These are phyloP conservation scores for Gastrolobium villosum DNA, from an alignment of 306 rosid genomes.

Conservation along the genomic window DNA sequence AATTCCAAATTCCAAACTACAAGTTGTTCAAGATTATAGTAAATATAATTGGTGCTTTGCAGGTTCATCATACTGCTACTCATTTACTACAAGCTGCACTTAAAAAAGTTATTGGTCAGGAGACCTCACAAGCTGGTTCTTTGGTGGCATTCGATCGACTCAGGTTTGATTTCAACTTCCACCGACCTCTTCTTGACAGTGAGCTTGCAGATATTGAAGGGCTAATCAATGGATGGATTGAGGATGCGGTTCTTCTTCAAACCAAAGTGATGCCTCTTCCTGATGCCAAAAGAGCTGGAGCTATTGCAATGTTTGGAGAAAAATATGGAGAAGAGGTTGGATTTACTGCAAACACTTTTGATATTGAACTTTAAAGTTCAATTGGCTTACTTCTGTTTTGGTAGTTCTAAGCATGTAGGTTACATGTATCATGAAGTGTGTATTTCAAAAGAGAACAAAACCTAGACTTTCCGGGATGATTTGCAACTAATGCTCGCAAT, in stretches of 20 bases:
- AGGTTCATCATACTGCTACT: conserved; percentile 99
- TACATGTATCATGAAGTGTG: conserved; percentile 26
- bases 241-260: conserved; percentile 76
- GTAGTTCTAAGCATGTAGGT: conserved; percentile 34
- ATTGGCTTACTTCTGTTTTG: conserved; percentile 37
- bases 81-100: conserved; percentile 98
- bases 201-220: conserved; percentile 81
- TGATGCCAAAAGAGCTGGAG: conserved; percentile 92
- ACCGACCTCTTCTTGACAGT: conserved; percentile 70
- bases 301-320: conserved; percentile 98
- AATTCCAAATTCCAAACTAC: conserved; percentile 31
- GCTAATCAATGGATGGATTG: conserved; percentile 84
- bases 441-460: conserved; percentile 24
- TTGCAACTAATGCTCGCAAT: conserved; percentile 13
- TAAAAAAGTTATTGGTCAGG: conserved; percentile 80
- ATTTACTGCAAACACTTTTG: conserved; percentile 40
- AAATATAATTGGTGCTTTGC: conserved; percentile 45
- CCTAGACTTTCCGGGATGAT: conserved; percentile 29
- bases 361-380: conserved; percentile 37
- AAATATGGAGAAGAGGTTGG: conserved; percentile 93
- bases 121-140: conserved; percentile 99
- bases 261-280: conserved; percentile 89
- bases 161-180: conserved; percentile 97
- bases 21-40: conserved; percentile 45
- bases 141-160: conserved; percentile 94